Evolutionary conservation across 352 stramenopile genomes (phyloP), one percentile per base, ranked within the genome.

Genomic region (Elongisporangium prolatum): DNA sequence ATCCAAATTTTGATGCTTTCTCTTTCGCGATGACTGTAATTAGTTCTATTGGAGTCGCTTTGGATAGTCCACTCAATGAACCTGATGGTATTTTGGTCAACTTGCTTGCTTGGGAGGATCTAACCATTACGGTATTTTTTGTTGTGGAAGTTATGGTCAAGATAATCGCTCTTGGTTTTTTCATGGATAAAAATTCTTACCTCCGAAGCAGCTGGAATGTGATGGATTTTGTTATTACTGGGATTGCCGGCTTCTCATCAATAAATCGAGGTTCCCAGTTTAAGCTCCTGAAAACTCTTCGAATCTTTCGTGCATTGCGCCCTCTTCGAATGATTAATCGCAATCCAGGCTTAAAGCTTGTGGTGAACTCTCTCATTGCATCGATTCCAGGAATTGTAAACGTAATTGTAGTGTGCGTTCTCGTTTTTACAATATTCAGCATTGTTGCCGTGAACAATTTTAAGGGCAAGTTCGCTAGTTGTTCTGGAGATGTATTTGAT

Each of bases 371-470:
- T 13, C 59, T 97, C 9, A 79, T 97, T 13, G 67, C 71, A 5
- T 84, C 81, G 8, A 86, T 97, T 9, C 84, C 86, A 8, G 66
- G 83, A 18, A 87, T 97, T 56, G 17, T 89, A 22, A 93, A 96
- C 64, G 87, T 96, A 10, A 76, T 95, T 21, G 77, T 96, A 38
- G 61, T 97, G 4, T 82, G 87, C 25, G 28, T 89, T 20, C 77
- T 97, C 22, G 54, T 95, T 2, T 96, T 93, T 56, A 72, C 77
- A 2, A 88, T 97, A 50, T 97, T 97, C 56, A 86, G 85, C 24
- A 97, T 97, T 52, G 18, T 97, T 22, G 89, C 86, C 9, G 89
- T 97, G 2, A 96, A 88, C 52, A 95, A 97, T 60, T 70, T 98
- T 48, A 97, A 97, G 65, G 92, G 89, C 3, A 81, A 64, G n/a